Conservation (phyloP, 2,329 filamentous ascomycete genomes). For the Zymoseptoria tritici region DNA sequence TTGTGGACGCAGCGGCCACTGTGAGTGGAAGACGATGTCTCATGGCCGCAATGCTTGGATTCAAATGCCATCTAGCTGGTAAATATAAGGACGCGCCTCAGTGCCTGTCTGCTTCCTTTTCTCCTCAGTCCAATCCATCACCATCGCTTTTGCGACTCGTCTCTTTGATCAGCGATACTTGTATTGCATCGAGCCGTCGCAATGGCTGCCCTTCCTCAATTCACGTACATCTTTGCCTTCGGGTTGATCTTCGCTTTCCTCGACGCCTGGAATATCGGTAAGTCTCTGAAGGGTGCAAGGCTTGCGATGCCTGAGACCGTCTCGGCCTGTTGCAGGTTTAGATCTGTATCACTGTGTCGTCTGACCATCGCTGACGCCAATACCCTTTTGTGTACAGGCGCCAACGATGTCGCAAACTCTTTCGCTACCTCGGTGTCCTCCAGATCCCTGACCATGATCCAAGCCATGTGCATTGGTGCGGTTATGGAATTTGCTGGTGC, state of each 20-base stretch:
- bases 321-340: too few relatives aligned
- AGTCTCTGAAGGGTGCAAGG: too few relatives aligned
- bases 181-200: neutral
- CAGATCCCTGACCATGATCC: constrained; percentile 43
- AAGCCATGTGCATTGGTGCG: constrained; percentile 42
- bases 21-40: neutral
- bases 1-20: neutral
- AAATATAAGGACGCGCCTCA: neutral
- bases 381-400: too few relatives aligned
- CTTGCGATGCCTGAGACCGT: too few relatives aligned
- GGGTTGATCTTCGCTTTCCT: constrained; percentile 57
- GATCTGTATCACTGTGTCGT: too few relatives aligned
- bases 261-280: constrained; percentile 59
- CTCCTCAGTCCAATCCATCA: neutral
- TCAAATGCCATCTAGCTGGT: neutral
- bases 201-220: constrained; percentile 42
- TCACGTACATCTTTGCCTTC: constrained; percentile 55
- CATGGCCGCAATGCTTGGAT: neutral
- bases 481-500: constrained; percentile 46
- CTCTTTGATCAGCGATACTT: neutral
- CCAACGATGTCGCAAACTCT: constrained; percentile 47
- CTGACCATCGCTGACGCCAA: too few relatives aligned
- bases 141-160: neutral
- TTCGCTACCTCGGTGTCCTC: constrained; percentile 47
- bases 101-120: neutral